A percentile compares a stretch with the other conserved stretches of the same genome.
Conservation (phyloP, 1,284 basidiomycete genomes). For the Termitomyces sp. region DNA sequence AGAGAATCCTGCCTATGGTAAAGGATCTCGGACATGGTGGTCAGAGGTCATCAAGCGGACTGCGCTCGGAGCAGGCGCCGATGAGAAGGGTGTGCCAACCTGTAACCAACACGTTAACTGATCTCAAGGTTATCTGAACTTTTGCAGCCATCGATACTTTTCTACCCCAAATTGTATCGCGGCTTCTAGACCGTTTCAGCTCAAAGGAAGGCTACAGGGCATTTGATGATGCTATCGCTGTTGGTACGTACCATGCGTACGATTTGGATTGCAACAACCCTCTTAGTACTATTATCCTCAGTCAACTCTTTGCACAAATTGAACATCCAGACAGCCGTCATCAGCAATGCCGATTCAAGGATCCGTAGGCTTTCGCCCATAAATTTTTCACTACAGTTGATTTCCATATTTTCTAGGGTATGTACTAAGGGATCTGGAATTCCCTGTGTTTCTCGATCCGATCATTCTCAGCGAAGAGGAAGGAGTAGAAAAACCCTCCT, state of each 20-base stretch:
- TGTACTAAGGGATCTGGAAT: constrained; percentile 55
- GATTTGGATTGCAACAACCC: neutral
- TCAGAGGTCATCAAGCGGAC: constrained; percentile 64
- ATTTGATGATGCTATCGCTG: constrained; percentile 58
- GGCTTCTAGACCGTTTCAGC: constrained; percentile 60
- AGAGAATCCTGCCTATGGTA: constrained; percentile 47
- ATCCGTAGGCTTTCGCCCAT: constrained; percentile 45
- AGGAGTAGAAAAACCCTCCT: constrained; percentile 61
- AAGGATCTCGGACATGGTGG: constrained; percentile 63
- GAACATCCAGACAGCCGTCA: constrained; percentile 48
- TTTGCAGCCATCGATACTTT: constrained; percentile 45
- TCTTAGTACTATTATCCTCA: constrained; percentile 20
- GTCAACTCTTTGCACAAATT: constrained; percentile 42
- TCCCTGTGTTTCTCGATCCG: constrained; percentile 43
- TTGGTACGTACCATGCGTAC: constrained; percentile 37
- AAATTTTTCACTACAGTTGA: neutral
- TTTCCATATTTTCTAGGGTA: constrained; percentile 28
- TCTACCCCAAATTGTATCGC: constrained; percentile 47
- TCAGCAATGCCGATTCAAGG: constrained; percentile 68
- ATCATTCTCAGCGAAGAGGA: constrained; percentile 62
- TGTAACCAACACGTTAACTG: neutral
- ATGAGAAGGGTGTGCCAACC: constrained; percentile 40
- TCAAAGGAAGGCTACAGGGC: constrained; percentile 64
- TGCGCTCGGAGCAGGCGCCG: constrained; percentile 66
- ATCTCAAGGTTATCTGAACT: neutral